Conservation (phyloP, 305 asterid genomes). For the Solanum aculeatissimum region DNA sequence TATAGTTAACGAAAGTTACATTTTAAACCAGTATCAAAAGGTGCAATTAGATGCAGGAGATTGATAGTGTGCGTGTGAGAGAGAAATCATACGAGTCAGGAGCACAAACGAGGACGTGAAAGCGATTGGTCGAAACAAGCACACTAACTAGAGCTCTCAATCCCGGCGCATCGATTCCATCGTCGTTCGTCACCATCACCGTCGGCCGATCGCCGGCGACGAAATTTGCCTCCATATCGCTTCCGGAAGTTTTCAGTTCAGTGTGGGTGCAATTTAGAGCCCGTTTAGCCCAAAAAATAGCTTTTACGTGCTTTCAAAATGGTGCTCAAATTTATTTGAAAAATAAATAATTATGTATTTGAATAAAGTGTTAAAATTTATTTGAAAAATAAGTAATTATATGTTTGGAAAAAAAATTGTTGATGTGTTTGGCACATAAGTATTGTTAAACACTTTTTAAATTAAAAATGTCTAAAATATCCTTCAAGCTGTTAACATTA, state of each 20-base stretch:
- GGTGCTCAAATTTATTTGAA: too few species aligned
- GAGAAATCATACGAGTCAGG: constrained; percentile 57
- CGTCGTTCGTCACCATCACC: constrained; percentile 89
- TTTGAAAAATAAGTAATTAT: too few species aligned
- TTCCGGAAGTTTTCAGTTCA: not conserved
- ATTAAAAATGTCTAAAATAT: too few species aligned
- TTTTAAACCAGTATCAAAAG: not conserved
- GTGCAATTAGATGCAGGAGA: not conserved
- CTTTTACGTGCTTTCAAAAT: too few species aligned
- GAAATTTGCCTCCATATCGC: constrained; percentile 7
- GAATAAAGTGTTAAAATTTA: too few species aligned
- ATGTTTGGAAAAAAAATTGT: too few species aligned
- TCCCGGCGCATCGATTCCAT: constrained; percentile 83
- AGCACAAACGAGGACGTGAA: constrained; percentile 72
- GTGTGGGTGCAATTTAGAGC: not conserved
- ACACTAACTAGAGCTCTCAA: constrained; percentile 57
- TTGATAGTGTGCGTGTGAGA: not conserved
- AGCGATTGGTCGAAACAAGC: constrained; percentile 61
- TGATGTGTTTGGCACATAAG: too few species aligned
- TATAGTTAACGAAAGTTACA: not conserved
- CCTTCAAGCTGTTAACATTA: too few species aligned
- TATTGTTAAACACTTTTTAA: too few species aligned
- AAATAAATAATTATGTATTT: too few species aligned
- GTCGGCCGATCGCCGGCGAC: constrained; percentile 36
- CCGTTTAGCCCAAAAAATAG: too few species aligned